These are phyloP conservation scores for Saccharomyces cerevisiae DNA, from an alignment of 805 yeast genomes.

Conservation along the genomic window DNA sequence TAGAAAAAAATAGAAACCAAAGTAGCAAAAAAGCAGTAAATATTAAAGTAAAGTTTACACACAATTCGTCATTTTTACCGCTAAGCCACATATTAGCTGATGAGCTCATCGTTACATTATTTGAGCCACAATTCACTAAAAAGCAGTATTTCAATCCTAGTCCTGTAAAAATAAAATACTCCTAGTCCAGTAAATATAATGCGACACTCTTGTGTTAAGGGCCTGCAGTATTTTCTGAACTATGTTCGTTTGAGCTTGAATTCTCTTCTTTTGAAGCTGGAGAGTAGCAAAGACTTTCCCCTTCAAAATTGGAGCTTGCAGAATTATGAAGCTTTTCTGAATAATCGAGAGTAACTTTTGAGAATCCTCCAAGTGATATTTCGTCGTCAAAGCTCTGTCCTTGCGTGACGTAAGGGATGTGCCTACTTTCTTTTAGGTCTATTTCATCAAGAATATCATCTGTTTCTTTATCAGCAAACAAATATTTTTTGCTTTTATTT, in stretches of 20 bases:
- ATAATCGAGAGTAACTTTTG: conserved; percentile 1
- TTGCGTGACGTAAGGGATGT: conserved; percentile 9
- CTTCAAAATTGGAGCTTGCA: not conserved
- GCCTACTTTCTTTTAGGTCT: conserved; percentile 3
- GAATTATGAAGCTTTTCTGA: not conserved
- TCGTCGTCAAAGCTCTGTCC: conserved; percentile 7
- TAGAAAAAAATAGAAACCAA: too few species aligned
- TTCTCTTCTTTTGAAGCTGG: not conserved
- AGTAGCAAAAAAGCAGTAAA: too few species aligned
- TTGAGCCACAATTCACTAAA: too few species aligned
- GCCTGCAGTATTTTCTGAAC: not conserved
- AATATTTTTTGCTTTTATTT: not conserved
- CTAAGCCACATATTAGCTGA: too few species aligned
- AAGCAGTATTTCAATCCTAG: too few species aligned
- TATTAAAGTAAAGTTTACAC: too few species aligned
- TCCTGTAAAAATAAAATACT: too few species aligned
- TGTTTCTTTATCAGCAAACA: not conserved
- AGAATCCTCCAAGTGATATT: conserved; percentile 11
- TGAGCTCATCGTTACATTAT: too few species aligned
- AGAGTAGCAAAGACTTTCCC: not conserved
- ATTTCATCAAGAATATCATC: conserved; percentile 1
- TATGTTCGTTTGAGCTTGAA: not conserved
- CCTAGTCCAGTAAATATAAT: too few species aligned
- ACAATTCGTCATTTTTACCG: too few species aligned
- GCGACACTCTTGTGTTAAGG: not conserved